phyloP scores from a whole-genome alignment of 1,284 basidiomycete genomes.

The Psilocybe mexicana region DNA sequence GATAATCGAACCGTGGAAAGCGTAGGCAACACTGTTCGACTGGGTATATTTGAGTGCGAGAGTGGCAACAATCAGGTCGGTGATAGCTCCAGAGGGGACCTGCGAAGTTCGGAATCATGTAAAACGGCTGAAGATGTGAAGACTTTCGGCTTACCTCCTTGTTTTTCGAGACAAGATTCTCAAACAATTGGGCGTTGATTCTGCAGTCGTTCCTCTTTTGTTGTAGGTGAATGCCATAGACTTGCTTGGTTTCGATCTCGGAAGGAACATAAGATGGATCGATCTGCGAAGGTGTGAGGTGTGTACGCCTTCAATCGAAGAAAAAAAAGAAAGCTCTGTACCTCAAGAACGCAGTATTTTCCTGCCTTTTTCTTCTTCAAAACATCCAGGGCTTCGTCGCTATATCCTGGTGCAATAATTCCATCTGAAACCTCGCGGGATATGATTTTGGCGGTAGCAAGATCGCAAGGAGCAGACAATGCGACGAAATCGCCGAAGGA shows the following conservation, averaged over 20 bases:
- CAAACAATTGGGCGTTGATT: conserved; percentile 82
- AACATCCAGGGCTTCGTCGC: conserved; percentile 86
- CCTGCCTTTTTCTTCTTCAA: conserved; percentile 97
- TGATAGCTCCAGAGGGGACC: conserved; percentile 75
- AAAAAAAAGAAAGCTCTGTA: conserved; percentile 30
- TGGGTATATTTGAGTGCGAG: conserved; percentile 99
- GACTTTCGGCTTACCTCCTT: conserved; percentile 60
- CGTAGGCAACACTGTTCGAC: conserved; percentile 98
- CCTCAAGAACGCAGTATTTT: conserved; percentile 97
- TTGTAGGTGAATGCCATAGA: conserved; percentile 91
- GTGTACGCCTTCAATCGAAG: no score
- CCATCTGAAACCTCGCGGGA: conserved; percentile 98
- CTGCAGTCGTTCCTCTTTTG: conserved; percentile 92
- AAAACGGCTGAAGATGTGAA: background rate
- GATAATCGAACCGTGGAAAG: conserved; percentile 90
- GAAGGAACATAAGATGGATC: conserved; percentile 79
- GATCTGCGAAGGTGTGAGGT: conserved; percentile 53
- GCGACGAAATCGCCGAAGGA: conserved; percentile 99
- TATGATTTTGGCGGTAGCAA: conserved; percentile 94
- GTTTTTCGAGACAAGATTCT: conserved; percentile 87
- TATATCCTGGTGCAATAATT: conserved; percentile 95
- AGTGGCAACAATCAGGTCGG: conserved; percentile 92
- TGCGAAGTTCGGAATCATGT: conserved; percentile 28
- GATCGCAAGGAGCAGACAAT: conserved; percentile 89
- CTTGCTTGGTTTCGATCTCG: conserved; percentile 89